Base-by-base conservation (phyloP, 2,329 filamentous ascomycete genomes). In the Colletotrichum tanaceti region DNA sequence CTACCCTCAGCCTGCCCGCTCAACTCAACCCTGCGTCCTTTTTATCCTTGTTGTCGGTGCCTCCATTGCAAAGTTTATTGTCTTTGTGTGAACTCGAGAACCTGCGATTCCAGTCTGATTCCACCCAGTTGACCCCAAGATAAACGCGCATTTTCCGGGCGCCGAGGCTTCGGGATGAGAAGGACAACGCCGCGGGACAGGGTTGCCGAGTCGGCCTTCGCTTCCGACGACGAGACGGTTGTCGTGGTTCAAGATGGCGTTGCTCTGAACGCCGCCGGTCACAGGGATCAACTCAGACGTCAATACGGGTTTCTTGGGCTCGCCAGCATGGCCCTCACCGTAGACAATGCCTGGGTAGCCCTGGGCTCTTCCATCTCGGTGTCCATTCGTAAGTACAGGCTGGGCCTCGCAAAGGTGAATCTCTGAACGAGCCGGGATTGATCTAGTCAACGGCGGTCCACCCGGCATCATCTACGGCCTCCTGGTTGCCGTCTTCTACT, bases 301-400 rank as follows among this genome's bases (percentile, higher is more conserved):
- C 89, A 91, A 73, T 91, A 90, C 75, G 84, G 86, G 43, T 78
- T 90, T 10, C 72, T 89, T 54, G 86, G 84, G 58, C 84, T 90
- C 49, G 87, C 87, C 59, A 87, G 86, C 28, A 81, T 88, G 53
- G 88, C 86, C 0, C 77, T 90, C 58, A 90, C 87, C 1, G 86
- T 89, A 28, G 88, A 89, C 75, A 90, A 89, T 73, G 88, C 88
- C 20, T 91, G 88, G 88, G 84, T 88, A 62, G 87, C 88, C 6
- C 79, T 90, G 67, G 89, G 87, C 62, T 88, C 88, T 14, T 89
- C 87, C 61, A 83, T 90, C 46, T 84, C 84, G 5, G 80, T 88
- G 54, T 83, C 82, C 5, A 83, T 86, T 46, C 76, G 80, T 83
- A 76, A 74, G 80, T 71, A 39, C 6, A 38, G 16, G n/a, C 11